A percentile compares a stretch with the other conserved stretches of the same genome.
phyloP scores from a whole-genome alignment of 768 basidiomycete species.

The Lentinula lateritia region DNA sequence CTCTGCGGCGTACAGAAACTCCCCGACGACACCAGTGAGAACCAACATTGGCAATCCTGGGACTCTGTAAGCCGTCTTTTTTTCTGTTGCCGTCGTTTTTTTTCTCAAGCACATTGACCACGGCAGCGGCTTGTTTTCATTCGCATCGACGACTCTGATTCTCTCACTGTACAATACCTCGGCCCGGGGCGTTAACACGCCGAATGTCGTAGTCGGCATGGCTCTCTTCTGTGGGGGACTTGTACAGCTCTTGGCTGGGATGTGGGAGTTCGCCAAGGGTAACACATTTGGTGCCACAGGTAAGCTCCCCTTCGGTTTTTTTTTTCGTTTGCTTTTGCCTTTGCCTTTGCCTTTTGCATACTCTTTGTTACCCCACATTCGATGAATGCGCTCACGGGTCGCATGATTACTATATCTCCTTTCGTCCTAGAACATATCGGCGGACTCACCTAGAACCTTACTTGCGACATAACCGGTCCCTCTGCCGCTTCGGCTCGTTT shows the following conservation, averaged over 20 bases:
- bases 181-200: conserved; percentile 43
- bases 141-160: conserved; percentile 80
- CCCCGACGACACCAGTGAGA: conserved; percentile 20
- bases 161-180: conserved; percentile 69
- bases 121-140: conserved; percentile 68
- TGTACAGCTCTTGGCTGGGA: conserved; percentile 80
- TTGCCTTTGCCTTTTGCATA: neutral
- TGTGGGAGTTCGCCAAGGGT: conserved; percentile 77
- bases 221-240: conserved; percentile 82
- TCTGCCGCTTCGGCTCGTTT: neutral
- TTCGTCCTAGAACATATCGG: neutral
- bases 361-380: conserved; percentile 8
- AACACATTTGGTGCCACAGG: conserved; percentile 72
- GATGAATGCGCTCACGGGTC: neutral
- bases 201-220: conserved; percentile 83
- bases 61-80: conserved; percentile 35
- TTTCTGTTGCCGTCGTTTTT: neutral
- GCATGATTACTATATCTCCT: neutral
- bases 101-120: neutral
- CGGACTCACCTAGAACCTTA: neutral
- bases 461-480: neutral
- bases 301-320: conserved; percentile 45
- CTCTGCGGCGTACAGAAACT: conserved; percentile 13
- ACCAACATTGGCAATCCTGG: conserved; percentile 53
- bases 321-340: conserved; percentile 17